These are phyloP conservation scores for Adansonia madagascariensis DNA, from an alignment of 441 rosid genomes.

Conservation along the genomic window DNA sequence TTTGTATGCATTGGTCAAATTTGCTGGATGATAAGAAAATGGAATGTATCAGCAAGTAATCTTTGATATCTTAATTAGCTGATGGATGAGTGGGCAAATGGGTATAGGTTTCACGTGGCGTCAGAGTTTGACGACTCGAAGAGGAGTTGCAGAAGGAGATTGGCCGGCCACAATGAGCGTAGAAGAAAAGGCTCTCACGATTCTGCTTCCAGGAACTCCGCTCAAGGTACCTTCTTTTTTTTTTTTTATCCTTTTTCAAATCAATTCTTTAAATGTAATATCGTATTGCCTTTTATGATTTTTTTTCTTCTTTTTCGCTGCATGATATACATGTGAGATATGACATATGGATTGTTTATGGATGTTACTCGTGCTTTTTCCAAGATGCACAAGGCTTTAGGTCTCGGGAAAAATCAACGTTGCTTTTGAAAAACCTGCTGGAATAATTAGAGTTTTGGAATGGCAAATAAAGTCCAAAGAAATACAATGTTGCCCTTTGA, in stretches of 20 bases:
- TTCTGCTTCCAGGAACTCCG: constrained; percentile 40
- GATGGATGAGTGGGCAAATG: constrained; percentile 17
- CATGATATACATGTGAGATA: constrained; percentile 17
- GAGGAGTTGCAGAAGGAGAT: constrained; percentile 68
- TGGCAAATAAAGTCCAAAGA: neutral
- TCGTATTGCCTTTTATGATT: no score
- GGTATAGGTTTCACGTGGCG: constrained; percentile 56
- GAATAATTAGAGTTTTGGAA: neutral
- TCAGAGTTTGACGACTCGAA: constrained; percentile 67
- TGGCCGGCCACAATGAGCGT: constrained; percentile 70
- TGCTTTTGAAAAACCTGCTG: neutral
- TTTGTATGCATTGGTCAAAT: neutral
- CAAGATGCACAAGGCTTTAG: neutral
- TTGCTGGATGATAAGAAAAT: neutral
- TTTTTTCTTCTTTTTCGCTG: neutral
- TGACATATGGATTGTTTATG: no score
- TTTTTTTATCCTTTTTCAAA: neutral
- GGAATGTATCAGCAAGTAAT: neutral
- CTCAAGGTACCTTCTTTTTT: constrained; percentile 38
- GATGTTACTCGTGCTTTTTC: constrained; percentile 8
- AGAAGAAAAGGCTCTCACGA: constrained; percentile 58
- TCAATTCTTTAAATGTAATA: neutral
- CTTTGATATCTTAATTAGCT: neutral
- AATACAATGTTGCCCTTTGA: neutral
- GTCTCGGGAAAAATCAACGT: neutral